A percentile compares a stretch with the other conserved stretches of the same genome.
These are phyloP conservation scores for Leucosporidium creatinivorum DNA, from an alignment of 768 basidiomycete species.

Conservation along the genomic window DNA sequence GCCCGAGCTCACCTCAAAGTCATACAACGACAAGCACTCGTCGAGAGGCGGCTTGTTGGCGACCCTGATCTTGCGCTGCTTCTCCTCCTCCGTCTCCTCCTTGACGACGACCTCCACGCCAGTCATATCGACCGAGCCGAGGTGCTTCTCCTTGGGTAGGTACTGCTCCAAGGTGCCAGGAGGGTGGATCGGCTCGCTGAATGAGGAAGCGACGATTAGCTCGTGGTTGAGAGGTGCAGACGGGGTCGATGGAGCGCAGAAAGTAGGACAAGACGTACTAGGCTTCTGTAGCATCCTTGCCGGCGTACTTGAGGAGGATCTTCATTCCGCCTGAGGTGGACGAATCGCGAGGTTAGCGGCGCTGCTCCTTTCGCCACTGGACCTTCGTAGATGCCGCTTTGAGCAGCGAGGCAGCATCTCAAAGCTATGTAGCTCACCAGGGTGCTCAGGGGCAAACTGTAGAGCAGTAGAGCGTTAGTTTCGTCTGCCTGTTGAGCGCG, in stretches of 20 bases:
- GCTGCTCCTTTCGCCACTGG: not conserved
- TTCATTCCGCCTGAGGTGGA: constrained; percentile 73
- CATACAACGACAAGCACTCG: constrained; percentile 64
- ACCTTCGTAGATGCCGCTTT: not conserved
- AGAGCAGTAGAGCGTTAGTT: not conserved
- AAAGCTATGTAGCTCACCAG: not conserved
- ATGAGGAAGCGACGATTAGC: not conserved
- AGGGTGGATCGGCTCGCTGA: constrained; percentile 61
- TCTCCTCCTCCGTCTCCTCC: constrained; percentile 57
- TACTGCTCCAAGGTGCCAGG: constrained; percentile 65
- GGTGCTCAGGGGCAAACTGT: constrained; percentile 28
- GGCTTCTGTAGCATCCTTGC: constrained; percentile 57
- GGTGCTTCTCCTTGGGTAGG: constrained; percentile 61
- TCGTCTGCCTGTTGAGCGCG: not conserved
- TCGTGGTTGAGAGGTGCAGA: not conserved
- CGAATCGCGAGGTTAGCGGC: constrained; percentile 28
- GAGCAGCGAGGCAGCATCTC: no score
- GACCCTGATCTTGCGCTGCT: constrained; percentile 62
- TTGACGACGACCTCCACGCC: constrained; percentile 52
- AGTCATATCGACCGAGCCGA: constrained; percentile 59
- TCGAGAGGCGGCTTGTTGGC: constrained; percentile 56
- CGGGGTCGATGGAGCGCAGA: not conserved
- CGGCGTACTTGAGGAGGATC: constrained; percentile 76
- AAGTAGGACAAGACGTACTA: constrained; percentile 21
- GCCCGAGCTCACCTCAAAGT: constrained; percentile 63